phyloP scores from a whole-genome alignment of 1,139 yeast species.

The Taiozyma sp. region DNA sequence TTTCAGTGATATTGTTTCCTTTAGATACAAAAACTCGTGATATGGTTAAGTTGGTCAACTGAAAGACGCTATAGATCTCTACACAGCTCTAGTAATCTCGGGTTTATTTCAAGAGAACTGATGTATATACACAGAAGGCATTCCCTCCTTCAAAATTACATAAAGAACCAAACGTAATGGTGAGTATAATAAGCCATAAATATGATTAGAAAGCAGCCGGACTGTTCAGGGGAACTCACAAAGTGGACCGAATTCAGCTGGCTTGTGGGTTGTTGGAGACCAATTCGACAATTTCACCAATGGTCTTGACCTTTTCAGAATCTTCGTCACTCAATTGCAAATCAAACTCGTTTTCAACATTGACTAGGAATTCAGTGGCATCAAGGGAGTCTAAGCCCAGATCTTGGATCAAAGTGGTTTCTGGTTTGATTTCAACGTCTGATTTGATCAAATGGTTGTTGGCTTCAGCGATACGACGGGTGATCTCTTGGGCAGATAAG shows the following conservation, averaged over 20 bases:
- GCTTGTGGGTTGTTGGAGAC: slow-evolving; percentile 36
- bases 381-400: slow-evolving; percentile 68
- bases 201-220: neutral
- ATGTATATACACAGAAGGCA: neutral
- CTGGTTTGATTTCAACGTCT: slow-evolving; percentile 23
- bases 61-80: neutral
- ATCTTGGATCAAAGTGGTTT: slow-evolving; percentile 33
- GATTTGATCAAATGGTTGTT: slow-evolving; percentile 22
- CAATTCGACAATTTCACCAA: slow-evolving; percentile 63
- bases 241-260: slow-evolving; percentile 7
- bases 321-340: slow-evolving; percentile 61
- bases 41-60: no score
- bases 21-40: no score
- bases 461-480: slow-evolving; percentile 24
- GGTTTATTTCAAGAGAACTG: neutral
- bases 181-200: neutral
- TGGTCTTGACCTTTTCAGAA: slow-evolving; percentile 64
- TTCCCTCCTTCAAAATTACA: neutral
- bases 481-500: slow-evolving; percentile 21
- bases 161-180: neutral
- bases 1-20: no score
- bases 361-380: slow-evolving; percentile 66
- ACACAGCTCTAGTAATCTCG: neutral
- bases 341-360: slow-evolving; percentile 68
- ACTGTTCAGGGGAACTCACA: neutral